Conservation (phyloP, 257 asterid species). For the Petunia axillaris region DNA sequence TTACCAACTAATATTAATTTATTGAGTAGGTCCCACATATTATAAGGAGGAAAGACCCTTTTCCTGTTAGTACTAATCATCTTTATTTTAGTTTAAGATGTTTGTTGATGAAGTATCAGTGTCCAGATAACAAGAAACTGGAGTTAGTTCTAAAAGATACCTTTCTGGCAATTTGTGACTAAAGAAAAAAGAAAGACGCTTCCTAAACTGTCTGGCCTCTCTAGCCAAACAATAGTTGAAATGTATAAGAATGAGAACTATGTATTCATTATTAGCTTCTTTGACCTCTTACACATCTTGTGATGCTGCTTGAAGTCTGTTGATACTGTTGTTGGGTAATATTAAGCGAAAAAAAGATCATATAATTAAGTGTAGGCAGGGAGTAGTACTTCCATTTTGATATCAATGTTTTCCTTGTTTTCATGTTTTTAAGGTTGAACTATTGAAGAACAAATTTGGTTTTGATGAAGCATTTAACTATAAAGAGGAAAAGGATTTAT, state of each 20-base stretch:
- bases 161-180: background rate
- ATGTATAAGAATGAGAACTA: background rate
- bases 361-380: background rate
- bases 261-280: background rate
- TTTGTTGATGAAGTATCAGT: background rate
- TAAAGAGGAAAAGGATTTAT: constrained; percentile 43
- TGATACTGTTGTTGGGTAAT: background rate
- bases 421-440: constrained; percentile 36
- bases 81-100: background rate
- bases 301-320: background rate
- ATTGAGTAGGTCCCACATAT: too few species aligned
- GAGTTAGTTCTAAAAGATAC: background rate
- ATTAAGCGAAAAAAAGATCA: background rate
- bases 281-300: background rate
- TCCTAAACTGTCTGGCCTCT: too few species aligned
- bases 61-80: background rate
- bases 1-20: too few species aligned
- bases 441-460: constrained; percentile 50
- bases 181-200: background rate
- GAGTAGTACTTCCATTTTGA: background rate
- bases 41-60: background rate
- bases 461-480: constrained; percentile 56
- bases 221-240: too few species aligned
- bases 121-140: background rate
- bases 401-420: background rate